Base-by-base conservation (phyloP, 176 grass and related monocot species). In the barley (Hordeum vulgare) region DNA sequence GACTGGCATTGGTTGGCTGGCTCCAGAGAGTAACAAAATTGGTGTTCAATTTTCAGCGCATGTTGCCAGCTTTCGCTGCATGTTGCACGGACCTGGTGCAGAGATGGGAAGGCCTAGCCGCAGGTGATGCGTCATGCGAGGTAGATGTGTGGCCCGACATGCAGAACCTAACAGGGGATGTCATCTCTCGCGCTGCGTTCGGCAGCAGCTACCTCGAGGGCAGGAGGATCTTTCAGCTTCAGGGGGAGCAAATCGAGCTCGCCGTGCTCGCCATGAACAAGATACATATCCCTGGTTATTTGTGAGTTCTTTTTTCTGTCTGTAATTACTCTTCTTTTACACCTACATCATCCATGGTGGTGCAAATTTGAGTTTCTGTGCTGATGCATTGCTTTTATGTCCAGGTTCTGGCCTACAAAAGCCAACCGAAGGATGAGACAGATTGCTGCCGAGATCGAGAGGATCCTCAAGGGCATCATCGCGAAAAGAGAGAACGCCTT, bases 131-230 rank as follows among this genome's bases (percentile, higher is more conserved):
- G 18, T 23, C 85, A 21, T 87, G n/a, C 33, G 91, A 97, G 71
- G 21, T 97, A 47, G 87, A 97, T 64, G 89, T 92, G 20, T 90
- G 87, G 83, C 89, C 89, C 2, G 91, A 94, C 56, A 71, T 97
- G 49, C 76, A 84, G 58, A 90, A 71, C 80, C 87, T 92, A 56
- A 86, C 89, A 1, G 91, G 87, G 80, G 87, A 94, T 34, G 80
- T 92, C 71, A 94, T 94, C 76, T 97, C 91, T 17, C 78, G 91
- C 28, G 88, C 89, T 21, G 94, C 94, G 1, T 97, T 97, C 15
- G 91, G 94, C 39, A 92, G 91, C 81, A 94, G 91, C 79, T 97
- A 88, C 76, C 75, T 85, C 2, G 82, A 94, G 79, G 94, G 94
- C 41, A 57, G 80, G 18, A 86, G 49, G 76, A 88, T 97, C 70